Percentiles rank a stretch among this genome's conserved stretches.
These are phyloP conservation scores for Diaporthe helianthi DNA, from an alignment of 2,329 filamentous ascomycete genomes.

Conservation along the genomic window DNA sequence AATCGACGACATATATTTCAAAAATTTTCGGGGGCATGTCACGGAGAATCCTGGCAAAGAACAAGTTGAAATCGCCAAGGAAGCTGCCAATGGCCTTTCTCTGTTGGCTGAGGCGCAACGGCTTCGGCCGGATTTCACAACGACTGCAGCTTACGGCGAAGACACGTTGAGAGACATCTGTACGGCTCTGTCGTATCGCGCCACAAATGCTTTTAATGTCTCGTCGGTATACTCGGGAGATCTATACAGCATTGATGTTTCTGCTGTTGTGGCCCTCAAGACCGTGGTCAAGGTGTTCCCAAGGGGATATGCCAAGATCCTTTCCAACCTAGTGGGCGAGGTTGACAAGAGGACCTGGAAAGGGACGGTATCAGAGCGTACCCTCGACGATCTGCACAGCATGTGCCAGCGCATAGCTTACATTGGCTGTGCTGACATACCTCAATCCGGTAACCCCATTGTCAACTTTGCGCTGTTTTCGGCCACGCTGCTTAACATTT, in stretches of 20 bases:
- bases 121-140: conserved; percentile 35
- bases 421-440: conserved; percentile 54
- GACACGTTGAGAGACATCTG: conserved; percentile 36
- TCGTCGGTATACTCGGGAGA: conserved; percentile 12
- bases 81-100: conserved; percentile 55
- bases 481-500: conserved; percentile 41
- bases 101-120: conserved; percentile 52
- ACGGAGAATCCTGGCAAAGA: conserved; percentile 44
- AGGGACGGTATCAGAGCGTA: conserved; percentile 26
- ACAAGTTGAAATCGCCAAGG: conserved; percentile 49
- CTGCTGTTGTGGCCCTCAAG: conserved; percentile 42
- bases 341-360: conserved; percentile 36
- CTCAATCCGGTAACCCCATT: conserved; percentile 41
- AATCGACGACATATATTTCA: conserved; percentile 53
- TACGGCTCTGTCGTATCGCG: conserved; percentile 40
- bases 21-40: conserved; percentile 44
- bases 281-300: conserved; percentile 33
- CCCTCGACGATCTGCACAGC: conserved; percentile 44
- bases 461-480: conserved; percentile 51
- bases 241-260: conserved; percentile 28
- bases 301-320: conserved; percentile 30
- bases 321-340: conserved; percentile 39
- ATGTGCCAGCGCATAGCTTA: conserved; percentile 50
- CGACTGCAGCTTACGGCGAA: conserved; percentile 1
- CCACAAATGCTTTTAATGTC: conserved; percentile 30